Base-by-base conservation (phyloP, 2,329 filamentous ascomycete species). In the Arthrobotrys sphaeroides region DNA sequence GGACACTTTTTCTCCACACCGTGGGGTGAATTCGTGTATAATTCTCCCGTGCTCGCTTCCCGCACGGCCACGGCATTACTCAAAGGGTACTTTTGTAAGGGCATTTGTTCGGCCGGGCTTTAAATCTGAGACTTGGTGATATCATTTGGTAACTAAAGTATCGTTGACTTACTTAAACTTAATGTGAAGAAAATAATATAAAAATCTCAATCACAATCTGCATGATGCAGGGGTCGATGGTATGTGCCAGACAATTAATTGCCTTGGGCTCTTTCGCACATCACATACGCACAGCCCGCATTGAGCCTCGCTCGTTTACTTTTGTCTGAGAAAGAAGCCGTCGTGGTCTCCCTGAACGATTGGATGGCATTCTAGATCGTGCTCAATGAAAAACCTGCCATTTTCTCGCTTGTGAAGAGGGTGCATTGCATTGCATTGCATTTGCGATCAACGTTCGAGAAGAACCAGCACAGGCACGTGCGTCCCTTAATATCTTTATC, bases 341-440 rank as follows among this genome's bases (percentile, higher is more conserved):
- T 16, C 12, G 33, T 31, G 45, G 33, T 28, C 20, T 26, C 7
- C 6, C 36, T 31, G 47, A 22, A 16, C 26, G 38, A 45, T 36
- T 28, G 49, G 42, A 36, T 28, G 38, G 22, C 22, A 36, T 26
- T 5, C 16, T 42, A 36, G 43, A 60, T 40, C 26, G 16, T 60
- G 43, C 43, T 28, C 20, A 7, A 18, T 13, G 24, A 33, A 20
- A 20, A 10, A 36, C 1, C 13, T 16, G 51, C 5, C 40, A 31
- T 53, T 53, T 53, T 22, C 45, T 70, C 55, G 65, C 53, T 70
- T 70, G 66, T 18, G 36, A 60, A 20, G 10, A 60, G n/a, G 12
- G 31, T 64, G 67, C 67, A 72, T 72, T 72, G 67, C 67, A 72
- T 72, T 72, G 67, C 67, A 72, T 72, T 72, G 49, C 57, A 55